Conservation (phyloP, 768 basidiomycete species). For the Infundibulicybe gibba region DNA sequence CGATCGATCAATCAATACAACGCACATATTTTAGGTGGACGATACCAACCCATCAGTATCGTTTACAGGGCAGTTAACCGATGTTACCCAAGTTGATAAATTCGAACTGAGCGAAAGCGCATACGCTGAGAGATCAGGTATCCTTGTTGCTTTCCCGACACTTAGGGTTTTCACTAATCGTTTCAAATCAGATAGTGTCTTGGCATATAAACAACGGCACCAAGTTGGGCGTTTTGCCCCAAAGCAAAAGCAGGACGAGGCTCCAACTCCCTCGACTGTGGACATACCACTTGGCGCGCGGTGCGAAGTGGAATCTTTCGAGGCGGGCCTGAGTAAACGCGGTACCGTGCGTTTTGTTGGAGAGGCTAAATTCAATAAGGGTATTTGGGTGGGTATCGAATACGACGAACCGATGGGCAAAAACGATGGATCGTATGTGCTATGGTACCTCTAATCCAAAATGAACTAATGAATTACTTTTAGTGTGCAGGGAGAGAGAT, state of each 20-base stretch:
- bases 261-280: slow-evolving; percentile 20
- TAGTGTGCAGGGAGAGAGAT: slow-evolving; percentile 82
- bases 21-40: slow-evolving; percentile 43
- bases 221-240: slow-evolving; percentile 88
- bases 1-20: not conserved
- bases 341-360: slow-evolving; percentile 89
- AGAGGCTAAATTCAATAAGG: slow-evolving; percentile 67
- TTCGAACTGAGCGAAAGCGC: slow-evolving; percentile 84
- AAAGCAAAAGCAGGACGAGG: slow-evolving; percentile 27
- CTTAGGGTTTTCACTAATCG: not conserved
- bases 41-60: slow-evolving; percentile 75
- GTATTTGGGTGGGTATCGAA: slow-evolving; percentile 88
- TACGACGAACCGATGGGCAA: slow-evolving; percentile 96
- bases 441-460: slow-evolving; percentile 1
- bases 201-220: slow-evolving; percentile 83
- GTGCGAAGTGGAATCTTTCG: slow-evolving; percentile 77
- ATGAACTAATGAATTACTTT: not conserved
- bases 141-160: slow-evolving; percentile 5
- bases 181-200: slow-evolving; percentile 69
- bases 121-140: slow-evolving; percentile 81
- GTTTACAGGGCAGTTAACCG: slow-evolving; percentile 81
- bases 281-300: slow-evolving; percentile 69
- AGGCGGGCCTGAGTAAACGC: slow-evolving; percentile 68
- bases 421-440: slow-evolving; percentile 88
- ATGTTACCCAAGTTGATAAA: slow-evolving; percentile 85